Percentiles rank a stretch among this genome's conserved stretches.
These are phyloP conservation scores for Lentinula edodes DNA, from an alignment of 768 basidiomycete species.

Conservation along the genomic window DNA sequence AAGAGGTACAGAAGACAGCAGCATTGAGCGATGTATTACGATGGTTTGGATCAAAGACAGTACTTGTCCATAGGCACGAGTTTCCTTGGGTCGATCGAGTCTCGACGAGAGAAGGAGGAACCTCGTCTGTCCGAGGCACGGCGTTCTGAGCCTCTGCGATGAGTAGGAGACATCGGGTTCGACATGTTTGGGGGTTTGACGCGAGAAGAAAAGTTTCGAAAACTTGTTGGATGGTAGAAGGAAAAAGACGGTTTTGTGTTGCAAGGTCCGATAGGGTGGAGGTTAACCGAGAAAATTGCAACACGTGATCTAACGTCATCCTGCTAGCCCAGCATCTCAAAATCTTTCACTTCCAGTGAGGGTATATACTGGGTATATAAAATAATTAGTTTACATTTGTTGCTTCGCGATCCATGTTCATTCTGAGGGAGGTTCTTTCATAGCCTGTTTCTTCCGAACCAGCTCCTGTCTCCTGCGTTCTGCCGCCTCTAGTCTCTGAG, in stretches of 20 bases:
- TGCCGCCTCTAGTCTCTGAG: conserved; percentile 67
- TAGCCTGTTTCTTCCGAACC: conserved; percentile 28
- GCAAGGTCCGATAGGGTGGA: no score
- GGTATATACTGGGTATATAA: background rate
- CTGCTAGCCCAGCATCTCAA: background rate
- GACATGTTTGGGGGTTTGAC: background rate
- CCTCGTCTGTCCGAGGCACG: conserved; percentile 40
- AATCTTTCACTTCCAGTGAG: background rate
- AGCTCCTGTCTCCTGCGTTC: conserved; percentile 56
- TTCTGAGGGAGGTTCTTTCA: conserved; percentile 21
- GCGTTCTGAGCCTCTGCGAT: conserved; percentile 41
- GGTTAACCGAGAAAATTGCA: background rate
- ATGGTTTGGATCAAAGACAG: conserved; percentile 12
- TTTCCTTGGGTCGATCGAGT: conserved; percentile 73
- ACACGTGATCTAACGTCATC: background rate
- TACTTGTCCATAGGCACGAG: conserved; percentile 81
- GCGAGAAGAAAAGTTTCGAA: background rate
- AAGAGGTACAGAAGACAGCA: conserved; percentile 11
- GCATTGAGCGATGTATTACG: background rate
- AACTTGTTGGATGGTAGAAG: background rate
- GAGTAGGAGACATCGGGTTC: conserved; percentile 14
- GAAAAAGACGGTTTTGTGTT: background rate
- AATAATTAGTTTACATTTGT: background rate
- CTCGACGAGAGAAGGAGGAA: conserved; percentile 55
- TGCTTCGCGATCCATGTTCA: background rate